Percentiles rank a stretch among this genome's conserved stretches.
These are phyloP conservation scores for Cryptosporidium parvum DNA, from an alignment of 169 alveolate genomes.

Conservation along the genomic window DNA sequence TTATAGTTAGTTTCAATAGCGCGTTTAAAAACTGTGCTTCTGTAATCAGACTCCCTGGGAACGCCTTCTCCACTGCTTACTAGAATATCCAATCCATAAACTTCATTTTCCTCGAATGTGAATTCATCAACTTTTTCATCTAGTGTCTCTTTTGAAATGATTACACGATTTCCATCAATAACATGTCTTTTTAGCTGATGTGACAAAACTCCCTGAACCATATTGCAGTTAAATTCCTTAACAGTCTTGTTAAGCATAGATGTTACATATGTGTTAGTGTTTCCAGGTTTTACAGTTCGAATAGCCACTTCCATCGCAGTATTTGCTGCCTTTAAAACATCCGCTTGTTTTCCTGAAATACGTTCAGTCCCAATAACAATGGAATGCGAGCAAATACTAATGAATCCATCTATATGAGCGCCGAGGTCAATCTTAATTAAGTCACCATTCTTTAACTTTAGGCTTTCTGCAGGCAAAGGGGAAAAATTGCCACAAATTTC, in stretches of 20 bases:
- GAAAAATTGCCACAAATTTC: constrained; percentile 94
- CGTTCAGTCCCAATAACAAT: constrained; percentile 80
- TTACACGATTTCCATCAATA: constrained; percentile 92
- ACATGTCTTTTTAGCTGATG: constrained; percentile 94
- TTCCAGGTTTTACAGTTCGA: constrained; percentile 90
- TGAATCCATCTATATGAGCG: constrained; percentile 94
- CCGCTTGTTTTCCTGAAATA: constrained; percentile 79
- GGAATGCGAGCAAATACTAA: constrained; percentile 92
- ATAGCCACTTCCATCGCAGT: constrained; percentile 93
- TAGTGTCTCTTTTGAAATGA: constrained; percentile 87
- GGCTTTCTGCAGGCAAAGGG: constrained; percentile 87
- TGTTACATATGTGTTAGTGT: constrained; percentile 92
- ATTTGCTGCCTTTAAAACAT: constrained; percentile 90
- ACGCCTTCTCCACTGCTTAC: constrained; percentile 95
- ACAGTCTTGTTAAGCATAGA: constrained; percentile 89
- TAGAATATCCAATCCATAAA: constrained; percentile 92
- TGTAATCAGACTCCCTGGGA: constrained; percentile 91
- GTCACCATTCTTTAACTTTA: constrained; percentile 89
- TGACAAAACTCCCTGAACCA: constrained; percentile 92
- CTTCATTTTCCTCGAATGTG: constrained; percentile 94
- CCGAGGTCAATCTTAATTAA: constrained; percentile 93
- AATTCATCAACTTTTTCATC: constrained; percentile 94
- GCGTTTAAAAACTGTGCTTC: constrained; percentile 93
- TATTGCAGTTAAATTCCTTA: constrained; percentile 89
- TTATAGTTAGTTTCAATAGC: constrained; percentile 94